Base-by-base conservation (phyloP, 2,329 filamentous ascomycete genomes). In the Diaporthe aspalathi region DNA sequence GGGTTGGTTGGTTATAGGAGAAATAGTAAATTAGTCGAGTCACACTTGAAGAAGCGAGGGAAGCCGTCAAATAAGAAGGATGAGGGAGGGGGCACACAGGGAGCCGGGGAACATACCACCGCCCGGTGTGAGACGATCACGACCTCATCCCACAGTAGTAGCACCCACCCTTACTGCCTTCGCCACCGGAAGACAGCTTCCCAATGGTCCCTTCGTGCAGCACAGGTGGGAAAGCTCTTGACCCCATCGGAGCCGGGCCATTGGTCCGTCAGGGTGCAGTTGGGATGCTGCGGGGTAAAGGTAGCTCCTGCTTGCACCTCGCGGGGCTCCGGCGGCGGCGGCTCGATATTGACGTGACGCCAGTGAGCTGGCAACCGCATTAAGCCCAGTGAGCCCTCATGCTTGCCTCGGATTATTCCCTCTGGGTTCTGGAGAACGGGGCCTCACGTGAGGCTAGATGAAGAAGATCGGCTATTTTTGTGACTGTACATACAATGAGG, bases 171-270 rank as follows among this genome's bases (percentile, higher is more conserved):
- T 27, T 35, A n/a, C n/a, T n/a, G 32, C 32, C 53, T 14, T 57
- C 45, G 67, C 53, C 45, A 60, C 67, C 8, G 12, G 9, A 22
- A 20, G 29, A 24, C 29, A 22, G 43, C 50, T 47, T 57, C 52
- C 66, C 66, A 49, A 38, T 68, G 66, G 52, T 60, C 66, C 66
- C 53, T 60, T 57, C 11, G 40, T 68, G 66, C 66, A 57, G 50
- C 40, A 49, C 11, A 47, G 43, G 40, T n/a, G 52, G 49, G 29
- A 57, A n/a, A 40, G 27, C 22, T 38, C 20, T 45, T 7, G 38
- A 12, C n/a, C 22, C 53, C 43, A 8, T 68, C 24, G 14, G 22
- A 5, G 27, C 17, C 8, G 52, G 35, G 29, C 32, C 53, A 68
- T 60, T 68, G 67, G 67, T 52, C 53, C n/a, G 27, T 68, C 22